Evolutionary conservation across 768 basidiomycete species (phyloP).

Genomic region (Tulasnella sp.): DNA sequence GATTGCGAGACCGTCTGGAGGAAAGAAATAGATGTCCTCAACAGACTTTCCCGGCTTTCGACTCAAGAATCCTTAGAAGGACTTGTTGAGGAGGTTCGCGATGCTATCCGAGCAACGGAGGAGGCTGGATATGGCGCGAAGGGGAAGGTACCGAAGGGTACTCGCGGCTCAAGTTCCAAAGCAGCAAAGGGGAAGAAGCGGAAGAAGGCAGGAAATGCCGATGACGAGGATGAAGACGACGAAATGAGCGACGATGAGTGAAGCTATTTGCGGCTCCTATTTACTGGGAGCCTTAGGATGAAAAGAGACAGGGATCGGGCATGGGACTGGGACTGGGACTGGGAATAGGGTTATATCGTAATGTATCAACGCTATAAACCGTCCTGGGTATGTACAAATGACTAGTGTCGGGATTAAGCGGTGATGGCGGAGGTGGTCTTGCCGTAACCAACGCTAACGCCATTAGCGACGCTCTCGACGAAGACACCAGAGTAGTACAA

Average conservation of each 20-base stretch:
- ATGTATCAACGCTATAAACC: no score
- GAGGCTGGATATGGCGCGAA: constrained; percentile 8
- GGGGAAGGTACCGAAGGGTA: neutral
- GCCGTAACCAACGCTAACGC: constrained; percentile 24
- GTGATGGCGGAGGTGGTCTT: neutral
- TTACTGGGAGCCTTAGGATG: neutral
- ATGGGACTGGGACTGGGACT: no score
- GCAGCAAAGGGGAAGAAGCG: neutral
- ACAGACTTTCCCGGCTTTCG: constrained; percentile 25
- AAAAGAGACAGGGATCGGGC: no score
- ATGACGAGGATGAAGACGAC: neutral
- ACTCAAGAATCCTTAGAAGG: neutral
- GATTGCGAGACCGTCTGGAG: constrained; percentile 59
- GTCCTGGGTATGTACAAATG: no score
- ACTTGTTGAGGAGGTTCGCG: neutral
- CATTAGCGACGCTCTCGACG: constrained; percentile 25
- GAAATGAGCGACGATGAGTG: neutral
- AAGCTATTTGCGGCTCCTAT: no score
- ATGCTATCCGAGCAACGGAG: constrained; percentile 8
- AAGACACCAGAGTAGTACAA: constrained; percentile 17
- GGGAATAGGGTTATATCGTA: no score
- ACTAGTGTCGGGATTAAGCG: neutral
- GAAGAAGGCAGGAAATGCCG: neutral
- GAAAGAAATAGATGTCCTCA: constrained; percentile 56
- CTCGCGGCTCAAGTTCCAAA: neutral